phyloP scores from a whole-genome alignment of 805 yeast genomes.

The Ogataea haglerorum region DNA sequence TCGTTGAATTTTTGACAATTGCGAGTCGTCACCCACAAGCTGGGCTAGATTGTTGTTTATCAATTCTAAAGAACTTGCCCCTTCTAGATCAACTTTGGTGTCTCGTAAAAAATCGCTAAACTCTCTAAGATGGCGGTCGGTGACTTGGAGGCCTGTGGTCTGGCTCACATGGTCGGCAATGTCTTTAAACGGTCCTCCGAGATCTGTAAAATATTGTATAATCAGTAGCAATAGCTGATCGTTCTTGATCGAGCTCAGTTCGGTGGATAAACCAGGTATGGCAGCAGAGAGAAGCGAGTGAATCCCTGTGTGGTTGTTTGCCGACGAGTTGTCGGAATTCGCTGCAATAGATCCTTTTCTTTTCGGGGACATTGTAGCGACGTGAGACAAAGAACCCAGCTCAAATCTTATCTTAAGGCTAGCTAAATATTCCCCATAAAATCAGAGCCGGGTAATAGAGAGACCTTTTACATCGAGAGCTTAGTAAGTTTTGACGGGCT shows the following conservation, averaged over 20 bases:
- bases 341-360: not conserved
- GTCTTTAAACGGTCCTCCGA: constrained; percentile 16
- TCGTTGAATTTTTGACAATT: constrained; percentile 6
- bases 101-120: constrained; percentile 9
- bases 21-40: not conserved
- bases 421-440: not conserved
- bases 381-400: constrained; percentile 2
- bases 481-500: not conserved
- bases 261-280: constrained; percentile 2
- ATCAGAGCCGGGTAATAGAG: not conserved
- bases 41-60: constrained; percentile 6
- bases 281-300: constrained; percentile 4
- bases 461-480: too few relatives aligned
- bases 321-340: too few relatives aligned
- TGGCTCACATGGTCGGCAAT: constrained; percentile 14
- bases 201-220: constrained; percentile 19
- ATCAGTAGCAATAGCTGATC: constrained; percentile 21
- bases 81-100: constrained; percentile 6
- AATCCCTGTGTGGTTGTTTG: not conserved
- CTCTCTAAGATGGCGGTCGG: constrained; percentile 6
- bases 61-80: not conserved
- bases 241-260: constrained; percentile 11
- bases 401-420: not conserved
- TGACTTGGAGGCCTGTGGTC: constrained; percentile 17
- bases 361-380: constrained; percentile 5